Percentiles rank a stretch among this genome's conserved stretches.
These are phyloP conservation scores for Hirsutella rhossiliensis DNA, from an alignment of 2,329 filamentous ascomycete species.

Conservation along the genomic window DNA sequence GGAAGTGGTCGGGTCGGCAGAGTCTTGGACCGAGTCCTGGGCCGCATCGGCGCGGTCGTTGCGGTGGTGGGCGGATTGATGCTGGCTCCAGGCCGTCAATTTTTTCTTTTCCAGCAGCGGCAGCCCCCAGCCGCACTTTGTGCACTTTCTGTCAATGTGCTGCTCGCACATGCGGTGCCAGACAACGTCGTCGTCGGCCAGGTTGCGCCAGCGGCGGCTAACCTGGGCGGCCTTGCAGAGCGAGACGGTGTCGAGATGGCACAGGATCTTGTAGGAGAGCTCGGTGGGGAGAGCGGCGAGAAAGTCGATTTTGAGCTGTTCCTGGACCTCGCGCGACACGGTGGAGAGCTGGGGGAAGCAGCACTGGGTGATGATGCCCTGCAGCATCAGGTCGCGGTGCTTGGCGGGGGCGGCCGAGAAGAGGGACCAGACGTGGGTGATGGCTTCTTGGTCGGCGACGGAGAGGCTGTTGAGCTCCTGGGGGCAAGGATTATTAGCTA, in stretches of 20 bases:
- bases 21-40: slow-evolving; percentile 12
- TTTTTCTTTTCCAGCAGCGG: slow-evolving; percentile 82
- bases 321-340: slow-evolving; percentile 79
- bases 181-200: slow-evolving; percentile 95
- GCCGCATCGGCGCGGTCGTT: slow-evolving; percentile 3
- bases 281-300: slow-evolving; percentile 78
- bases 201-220: slow-evolving; percentile 70
- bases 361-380: slow-evolving; percentile 90
- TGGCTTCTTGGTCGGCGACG: slow-evolving; percentile 81
- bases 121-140: slow-evolving; percentile 90
- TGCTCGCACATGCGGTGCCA: slow-evolving; percentile 98
- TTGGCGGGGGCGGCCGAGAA: slow-evolving; percentile 93
- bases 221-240: slow-evolving; percentile 95
- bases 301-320: slow-evolving; percentile 97
- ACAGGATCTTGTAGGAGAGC: slow-evolving; percentile 86
- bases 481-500: slow-evolving; percentile 3
- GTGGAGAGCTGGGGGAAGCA: slow-evolving; percentile 96
- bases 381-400: slow-evolving; percentile 90
- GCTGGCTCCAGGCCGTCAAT: slow-evolving; percentile 73
- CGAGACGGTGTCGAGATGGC: slow-evolving; percentile 84
- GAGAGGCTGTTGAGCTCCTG: slow-evolving; percentile 75
- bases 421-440: slow-evolving; percentile 93
- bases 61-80: slow-evolving; percentile 35
- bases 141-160: slow-evolving; percentile 87
- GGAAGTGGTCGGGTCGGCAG: slow-evolving; percentile 9